These are phyloP conservation scores for Irpex sp. DNA, from an alignment of 1,284 basidiomycete genomes.

Conservation along the genomic window DNA sequence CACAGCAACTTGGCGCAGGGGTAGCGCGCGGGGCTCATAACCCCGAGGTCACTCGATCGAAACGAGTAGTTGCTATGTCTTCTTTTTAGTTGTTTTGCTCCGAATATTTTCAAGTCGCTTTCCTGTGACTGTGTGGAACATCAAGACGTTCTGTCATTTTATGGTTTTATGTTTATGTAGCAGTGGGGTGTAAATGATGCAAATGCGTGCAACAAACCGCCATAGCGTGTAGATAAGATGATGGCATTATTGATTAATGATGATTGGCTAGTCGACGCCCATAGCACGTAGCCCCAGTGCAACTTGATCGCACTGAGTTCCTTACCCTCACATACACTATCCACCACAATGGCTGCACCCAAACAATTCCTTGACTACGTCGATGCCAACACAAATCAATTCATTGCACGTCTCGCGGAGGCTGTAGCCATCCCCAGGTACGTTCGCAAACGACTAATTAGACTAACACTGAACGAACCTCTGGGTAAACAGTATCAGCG, in stretches of 20 bases:
- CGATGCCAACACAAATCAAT: slow-evolving; percentile 67
- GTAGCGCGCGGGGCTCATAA: slow-evolving; percentile 13
- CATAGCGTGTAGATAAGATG: too few relatives aligned
- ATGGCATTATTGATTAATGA: too few relatives aligned
- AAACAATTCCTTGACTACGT: slow-evolving; percentile 57
- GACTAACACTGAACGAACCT: not conserved
- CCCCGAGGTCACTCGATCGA: slow-evolving; percentile 12
- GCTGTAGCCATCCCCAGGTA: slow-evolving; percentile 92
- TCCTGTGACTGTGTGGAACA: too few relatives aligned
- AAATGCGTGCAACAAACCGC: too few relatives aligned
- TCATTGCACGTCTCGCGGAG: slow-evolving; percentile 75
- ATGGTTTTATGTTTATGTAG: too few relatives aligned
- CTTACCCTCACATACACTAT: not conserved
- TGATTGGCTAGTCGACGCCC: too few relatives aligned
- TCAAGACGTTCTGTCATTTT: not conserved
- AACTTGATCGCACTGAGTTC: not conserved
- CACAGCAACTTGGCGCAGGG: slow-evolving; percentile 11
- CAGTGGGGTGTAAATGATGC: too few relatives aligned
- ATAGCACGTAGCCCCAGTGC: too few relatives aligned
- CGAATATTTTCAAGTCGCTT: too few relatives aligned
- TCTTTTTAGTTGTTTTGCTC: not conserved
- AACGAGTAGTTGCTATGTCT: slow-evolving; percentile 9
- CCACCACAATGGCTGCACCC: slow-evolving; percentile 35
- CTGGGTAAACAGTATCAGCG: slow-evolving; percentile 52
- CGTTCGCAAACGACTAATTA: slow-evolving; percentile 15